Percentiles rank a stretch among this genome's conserved stretches.
phyloP scores from a whole-genome alignment of 164 flowering plant species.

The Macadamia integrifolia region DNA sequence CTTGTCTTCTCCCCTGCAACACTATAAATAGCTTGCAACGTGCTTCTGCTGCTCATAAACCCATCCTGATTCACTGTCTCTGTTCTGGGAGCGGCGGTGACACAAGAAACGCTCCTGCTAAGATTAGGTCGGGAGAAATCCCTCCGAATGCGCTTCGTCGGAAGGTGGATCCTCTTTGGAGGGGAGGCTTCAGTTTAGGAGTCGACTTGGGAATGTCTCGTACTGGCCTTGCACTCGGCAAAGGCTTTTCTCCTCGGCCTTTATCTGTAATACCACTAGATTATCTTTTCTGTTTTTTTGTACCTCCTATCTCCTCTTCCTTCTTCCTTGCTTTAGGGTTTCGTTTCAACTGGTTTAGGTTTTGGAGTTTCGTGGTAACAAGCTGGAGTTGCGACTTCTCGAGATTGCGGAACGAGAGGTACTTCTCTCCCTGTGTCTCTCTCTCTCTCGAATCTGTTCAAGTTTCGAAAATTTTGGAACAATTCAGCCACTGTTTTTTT shows the following conservation, averaged over 20 bases:
- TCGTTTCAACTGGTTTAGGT: constrained; percentile 37
- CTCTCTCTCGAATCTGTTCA: not conserved
- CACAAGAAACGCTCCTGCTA: not conserved
- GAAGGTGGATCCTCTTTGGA: constrained; percentile 44
- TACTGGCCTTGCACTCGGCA: constrained; percentile 87
- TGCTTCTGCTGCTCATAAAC: not conserved
- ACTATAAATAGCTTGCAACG: not conserved
- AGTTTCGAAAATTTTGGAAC: too few species aligned
- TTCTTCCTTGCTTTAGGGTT: not conserved
- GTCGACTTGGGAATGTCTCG: constrained; percentile 76
- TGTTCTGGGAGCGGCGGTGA: not conserved
- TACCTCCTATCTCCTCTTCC: not conserved
- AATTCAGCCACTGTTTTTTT: too few species aligned
- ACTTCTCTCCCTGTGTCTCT: constrained; percentile 2
- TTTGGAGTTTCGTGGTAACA: constrained; percentile 63
- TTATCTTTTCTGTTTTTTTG: not conserved
- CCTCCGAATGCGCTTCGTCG: constrained; percentile 59
- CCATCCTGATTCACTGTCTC: not conserved
- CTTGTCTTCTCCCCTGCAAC: constrained; percentile 1
- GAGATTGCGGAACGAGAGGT: constrained; percentile 77
- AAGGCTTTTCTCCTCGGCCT: constrained; percentile 79
- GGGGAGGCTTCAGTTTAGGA: constrained; percentile 80
- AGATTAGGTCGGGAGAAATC: constrained; percentile 22
- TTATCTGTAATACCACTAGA: constrained; percentile 42
- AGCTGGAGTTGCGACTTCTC: constrained; percentile 69